Percentiles rank a stretch among this genome's conserved stretches.
These are phyloP conservation scores for Stellera chamaejasme DNA, from an alignment of 345 rosid species.

Conservation along the genomic window DNA sequence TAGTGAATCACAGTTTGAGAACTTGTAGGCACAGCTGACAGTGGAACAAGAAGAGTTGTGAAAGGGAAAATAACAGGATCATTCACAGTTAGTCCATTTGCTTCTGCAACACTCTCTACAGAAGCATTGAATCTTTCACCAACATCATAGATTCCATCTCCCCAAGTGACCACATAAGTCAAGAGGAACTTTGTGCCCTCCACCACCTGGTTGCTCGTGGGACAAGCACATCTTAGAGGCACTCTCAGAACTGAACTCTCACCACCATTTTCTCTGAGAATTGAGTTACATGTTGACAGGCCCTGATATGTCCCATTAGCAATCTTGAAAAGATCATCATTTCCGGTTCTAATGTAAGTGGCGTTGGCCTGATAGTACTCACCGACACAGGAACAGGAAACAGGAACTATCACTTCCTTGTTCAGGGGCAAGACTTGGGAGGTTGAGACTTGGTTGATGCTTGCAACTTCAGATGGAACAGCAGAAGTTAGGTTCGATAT, in stretches of 20 bases:
- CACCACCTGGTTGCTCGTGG: conserved; percentile 25
- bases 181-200: conserved; percentile 33
- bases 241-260: conserved; percentile 19
- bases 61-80: conserved; percentile 20
- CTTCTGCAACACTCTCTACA: conserved; percentile 16
- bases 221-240: conserved; percentile 35
- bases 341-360: conserved; percentile 16
- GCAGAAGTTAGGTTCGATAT: conserved; percentile 31
- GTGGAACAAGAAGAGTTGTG: conserved; percentile 44
- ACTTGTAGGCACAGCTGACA: conserved; percentile 26
- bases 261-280: conserved; percentile 18
- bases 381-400: conserved; percentile 32
- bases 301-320: conserved; percentile 28
- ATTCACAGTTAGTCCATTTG: conserved; percentile 26
- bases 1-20: conserved; percentile 22
- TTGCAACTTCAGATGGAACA: conserved; percentile 24
- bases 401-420: conserved; percentile 33
- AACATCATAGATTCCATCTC: conserved; percentile 19
- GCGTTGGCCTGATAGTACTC: conserved; percentile 32
- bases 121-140: conserved; percentile 32
- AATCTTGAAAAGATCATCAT: conserved; percentile 17
- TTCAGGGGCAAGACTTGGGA: conserved; percentile 12
- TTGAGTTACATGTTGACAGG: conserved; percentile 25
- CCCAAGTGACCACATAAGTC: conserved; percentile 25
- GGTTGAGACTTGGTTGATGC: conserved; percentile 22